Percentiles rank a stretch among this genome's conserved stretches.
These are phyloP conservation scores for Thielaviopsis populi DNA, from an alignment of 2,329 filamentous ascomycete genomes.

Conservation along the genomic window DNA sequence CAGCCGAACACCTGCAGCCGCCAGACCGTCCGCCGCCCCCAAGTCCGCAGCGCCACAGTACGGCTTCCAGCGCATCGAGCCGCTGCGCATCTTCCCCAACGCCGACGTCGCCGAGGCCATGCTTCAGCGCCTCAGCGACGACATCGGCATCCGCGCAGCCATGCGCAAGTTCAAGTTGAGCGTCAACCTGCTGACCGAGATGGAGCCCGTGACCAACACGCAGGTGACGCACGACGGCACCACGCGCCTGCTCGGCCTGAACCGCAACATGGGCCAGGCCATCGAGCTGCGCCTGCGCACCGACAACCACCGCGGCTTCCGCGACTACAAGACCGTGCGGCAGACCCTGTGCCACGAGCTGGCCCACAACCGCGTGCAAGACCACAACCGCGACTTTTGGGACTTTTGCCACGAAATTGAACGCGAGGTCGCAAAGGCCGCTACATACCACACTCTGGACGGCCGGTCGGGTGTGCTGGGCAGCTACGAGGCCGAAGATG, in stretches of 20 bases:
- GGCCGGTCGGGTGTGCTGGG: slow-evolving; percentile 36
- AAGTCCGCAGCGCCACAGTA: neutral
- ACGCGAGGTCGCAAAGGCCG: slow-evolving; percentile 46
- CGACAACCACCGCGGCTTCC: slow-evolving; percentile 83
- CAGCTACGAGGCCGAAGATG: slow-evolving; percentile 31
- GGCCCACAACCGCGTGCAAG: slow-evolving; percentile 74
- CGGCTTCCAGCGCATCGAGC: slow-evolving; percentile 56
- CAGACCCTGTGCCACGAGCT: slow-evolving; percentile 91
- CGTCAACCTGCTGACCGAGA: slow-evolving; percentile 80
- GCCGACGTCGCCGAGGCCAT: slow-evolving; percentile 56
- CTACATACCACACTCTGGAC: slow-evolving; percentile 50
- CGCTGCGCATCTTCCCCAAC: slow-evolving; percentile 62
- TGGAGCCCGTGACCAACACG: slow-evolving; percentile 79
- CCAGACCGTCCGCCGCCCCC: neutral
- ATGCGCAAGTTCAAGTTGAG: slow-evolving; percentile 78
- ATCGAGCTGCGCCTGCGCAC: slow-evolving; percentile 87
- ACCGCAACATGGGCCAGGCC: slow-evolving; percentile 73
- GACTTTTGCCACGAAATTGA: slow-evolving; percentile 76
- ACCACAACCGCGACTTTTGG: slow-evolving; percentile 84
- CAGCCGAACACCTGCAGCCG: neutral
- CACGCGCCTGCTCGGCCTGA: slow-evolving; percentile 67
- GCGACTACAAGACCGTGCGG: slow-evolving; percentile 82
- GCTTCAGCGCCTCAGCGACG: slow-evolving; percentile 60
- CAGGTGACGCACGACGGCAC: slow-evolving; percentile 51
- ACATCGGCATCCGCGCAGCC: slow-evolving; percentile 67